phyloP scores from a whole-genome alignment of 345 rosid genomes.

The Brassica rapa region DNA sequence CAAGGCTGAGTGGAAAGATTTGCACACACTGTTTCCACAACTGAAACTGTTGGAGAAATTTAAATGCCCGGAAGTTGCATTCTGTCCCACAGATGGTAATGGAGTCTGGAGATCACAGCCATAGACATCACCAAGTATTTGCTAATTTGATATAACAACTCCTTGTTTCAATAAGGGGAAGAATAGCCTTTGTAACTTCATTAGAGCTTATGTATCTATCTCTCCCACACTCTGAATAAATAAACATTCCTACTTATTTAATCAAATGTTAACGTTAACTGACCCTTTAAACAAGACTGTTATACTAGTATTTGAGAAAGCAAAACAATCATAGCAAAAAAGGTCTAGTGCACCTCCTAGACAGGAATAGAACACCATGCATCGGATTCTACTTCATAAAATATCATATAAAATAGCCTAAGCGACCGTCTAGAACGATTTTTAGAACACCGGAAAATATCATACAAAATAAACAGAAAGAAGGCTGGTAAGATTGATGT shows the following conservation, averaged over 20 bases:
- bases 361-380: constrained; percentile 18
- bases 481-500: neutral
- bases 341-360: constrained; percentile 24
- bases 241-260: constrained; percentile 17
- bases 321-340: neutral
- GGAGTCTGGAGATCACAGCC: constrained; percentile 41
- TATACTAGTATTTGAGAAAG: neutral
- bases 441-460: neutral
- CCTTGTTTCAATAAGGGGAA: neutral
- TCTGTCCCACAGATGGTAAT: constrained; percentile 46
- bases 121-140: neutral
- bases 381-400: constrained; percentile 6
- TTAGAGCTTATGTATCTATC: neutral
- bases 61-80: constrained; percentile 42
- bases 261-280: neutral
- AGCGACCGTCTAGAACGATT: no score
- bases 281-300: neutral
- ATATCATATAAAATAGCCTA: no score
- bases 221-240: constrained; percentile 20
- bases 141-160: neutral
- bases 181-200: constrained; percentile 1
- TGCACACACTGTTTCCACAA: constrained; percentile 29
- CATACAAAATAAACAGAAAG: constrained; percentile 4
- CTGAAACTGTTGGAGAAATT: constrained; percentile 44
- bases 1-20: constrained; percentile 39